phyloP scores from a whole-genome alignment of 108 stramenopile genomes.

The Ochromonas danica region DNA sequence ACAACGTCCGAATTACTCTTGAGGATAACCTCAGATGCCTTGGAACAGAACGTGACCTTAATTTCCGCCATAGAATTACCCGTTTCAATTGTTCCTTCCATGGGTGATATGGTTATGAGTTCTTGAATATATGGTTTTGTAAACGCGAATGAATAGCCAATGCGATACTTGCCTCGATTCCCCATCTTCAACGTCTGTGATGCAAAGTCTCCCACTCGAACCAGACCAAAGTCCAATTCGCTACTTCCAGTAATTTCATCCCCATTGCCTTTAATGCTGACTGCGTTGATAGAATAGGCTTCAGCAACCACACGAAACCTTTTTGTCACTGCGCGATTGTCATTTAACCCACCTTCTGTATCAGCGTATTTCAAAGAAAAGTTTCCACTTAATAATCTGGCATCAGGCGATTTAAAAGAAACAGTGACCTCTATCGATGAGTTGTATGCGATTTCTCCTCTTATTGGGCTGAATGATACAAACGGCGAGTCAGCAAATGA shows the following conservation, averaged over 20 bases:
- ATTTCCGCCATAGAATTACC: conserved; percentile 47
- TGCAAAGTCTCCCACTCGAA: conserved; percentile 53
- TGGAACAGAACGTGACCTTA: conserved; percentile 47
- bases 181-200: conserved; percentile 45
- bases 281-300: conserved; percentile 58
- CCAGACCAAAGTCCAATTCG: conserved; percentile 52
- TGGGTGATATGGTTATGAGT: conserved; percentile 47
- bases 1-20: conserved; percentile 54
- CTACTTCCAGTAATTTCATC: background rate
- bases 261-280: conserved; percentile 45
- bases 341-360: conserved; percentile 47
- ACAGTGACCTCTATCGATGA: conserved; percentile 40
- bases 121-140: conserved; percentile 35
- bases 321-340: background rate
- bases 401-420: conserved; percentile 49
- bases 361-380: conserved; percentile 53
- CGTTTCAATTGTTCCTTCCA: conserved; percentile 44
- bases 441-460: conserved; percentile 45
- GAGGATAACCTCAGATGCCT: conserved; percentile 42
- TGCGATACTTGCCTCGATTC: conserved; percentile 61
- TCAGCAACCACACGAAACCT: conserved; percentile 49
- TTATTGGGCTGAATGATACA: conserved; percentile 36
- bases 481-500: conserved; percentile 38
- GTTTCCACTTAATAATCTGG: conserved; percentile 39
- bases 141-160: conserved; percentile 48